Conservation (phyloP, 441 rosid genomes). For the Eruca vesicaria region DNA sequence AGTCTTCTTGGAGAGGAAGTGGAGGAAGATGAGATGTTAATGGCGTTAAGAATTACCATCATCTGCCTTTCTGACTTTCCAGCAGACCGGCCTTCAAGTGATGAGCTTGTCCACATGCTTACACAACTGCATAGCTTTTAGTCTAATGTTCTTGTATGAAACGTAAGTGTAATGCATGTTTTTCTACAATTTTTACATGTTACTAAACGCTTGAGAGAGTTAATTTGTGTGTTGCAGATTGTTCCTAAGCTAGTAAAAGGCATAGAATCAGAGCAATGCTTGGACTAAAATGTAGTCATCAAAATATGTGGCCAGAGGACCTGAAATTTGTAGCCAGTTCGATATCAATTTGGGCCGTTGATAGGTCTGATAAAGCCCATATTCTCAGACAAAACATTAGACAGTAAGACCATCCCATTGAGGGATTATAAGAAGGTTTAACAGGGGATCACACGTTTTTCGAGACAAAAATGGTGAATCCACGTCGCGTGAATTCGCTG, state of each 20-base stretch:
- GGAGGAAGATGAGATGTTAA: slow-evolving; percentile 95
- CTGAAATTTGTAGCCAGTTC: no score
- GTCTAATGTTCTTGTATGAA: slow-evolving; percentile 9
- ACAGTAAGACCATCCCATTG: no score
- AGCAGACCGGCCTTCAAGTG: slow-evolving; percentile 90
- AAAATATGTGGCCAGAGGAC: neutral
- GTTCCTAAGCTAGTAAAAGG: neutral
- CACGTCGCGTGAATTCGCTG: no score
- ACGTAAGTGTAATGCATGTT: neutral
- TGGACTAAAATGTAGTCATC: neutral
- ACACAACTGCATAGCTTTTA: no score
- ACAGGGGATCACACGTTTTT: no score
- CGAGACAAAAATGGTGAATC: no score
- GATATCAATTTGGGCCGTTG: neutral
- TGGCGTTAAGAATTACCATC: slow-evolving; percentile 86
- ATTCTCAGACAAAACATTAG: neutral
- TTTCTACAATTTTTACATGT: neutral
- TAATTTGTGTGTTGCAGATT: neutral
- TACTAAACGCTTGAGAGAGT: neutral
- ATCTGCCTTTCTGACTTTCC: slow-evolving; percentile 89
- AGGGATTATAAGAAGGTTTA: no score
- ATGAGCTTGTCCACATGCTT: no score
- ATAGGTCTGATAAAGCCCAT: neutral
- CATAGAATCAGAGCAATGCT: neutral
- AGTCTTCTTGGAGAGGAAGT: slow-evolving; percentile 84